phyloP scores from a whole-genome alignment of 805 yeast species.

The Candida anglica region DNA sequence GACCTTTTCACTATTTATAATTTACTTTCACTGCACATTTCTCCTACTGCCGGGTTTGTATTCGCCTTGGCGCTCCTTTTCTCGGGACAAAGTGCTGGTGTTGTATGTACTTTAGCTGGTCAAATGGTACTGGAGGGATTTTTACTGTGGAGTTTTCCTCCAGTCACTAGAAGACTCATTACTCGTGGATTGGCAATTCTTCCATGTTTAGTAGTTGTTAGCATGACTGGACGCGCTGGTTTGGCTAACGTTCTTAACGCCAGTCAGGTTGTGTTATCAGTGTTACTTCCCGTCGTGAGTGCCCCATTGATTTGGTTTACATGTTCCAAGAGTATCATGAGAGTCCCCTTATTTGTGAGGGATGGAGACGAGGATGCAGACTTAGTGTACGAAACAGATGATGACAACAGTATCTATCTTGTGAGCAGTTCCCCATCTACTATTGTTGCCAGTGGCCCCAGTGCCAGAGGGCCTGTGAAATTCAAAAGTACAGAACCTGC shows the following conservation, averaged over 20 bases:
- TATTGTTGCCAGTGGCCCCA: neutral
- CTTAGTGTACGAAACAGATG: conserved; percentile 12
- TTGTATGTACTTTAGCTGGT: conserved; percentile 90
- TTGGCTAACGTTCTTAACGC: conserved; percentile 69
- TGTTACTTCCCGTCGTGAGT: conserved; percentile 80
- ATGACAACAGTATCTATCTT: conserved; percentile 3
- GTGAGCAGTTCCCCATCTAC: neutral
- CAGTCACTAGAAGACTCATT: conserved; percentile 73
- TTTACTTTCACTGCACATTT: conserved; percentile 62
- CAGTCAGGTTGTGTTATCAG: conserved; percentile 77
- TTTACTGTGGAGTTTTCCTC: conserved; percentile 72
- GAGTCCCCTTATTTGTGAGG: conserved; percentile 39
- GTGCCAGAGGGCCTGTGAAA: conserved; percentile 2
- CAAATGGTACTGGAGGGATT: conserved; percentile 94
- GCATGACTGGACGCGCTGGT: conserved; percentile 77
- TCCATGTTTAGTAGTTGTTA: conserved; percentile 77
- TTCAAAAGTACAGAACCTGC: conserved; percentile 36
- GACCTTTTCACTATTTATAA: conserved; percentile 80
- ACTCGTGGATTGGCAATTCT: conserved; percentile 81
- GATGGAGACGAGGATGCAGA: conserved; percentile 26
- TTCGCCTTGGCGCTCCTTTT: conserved; percentile 86
- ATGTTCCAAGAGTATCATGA: conserved; percentile 62
- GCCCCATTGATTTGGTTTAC: conserved; percentile 88
- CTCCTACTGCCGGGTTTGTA: conserved; percentile 82
- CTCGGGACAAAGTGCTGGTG: conserved; percentile 94